A percentile compares a stretch with the other conserved stretches of the same genome.
phyloP scores from a whole-genome alignment of 2,329 filamentous ascomycete species.

The Dothideomycetes sp. region DNA sequence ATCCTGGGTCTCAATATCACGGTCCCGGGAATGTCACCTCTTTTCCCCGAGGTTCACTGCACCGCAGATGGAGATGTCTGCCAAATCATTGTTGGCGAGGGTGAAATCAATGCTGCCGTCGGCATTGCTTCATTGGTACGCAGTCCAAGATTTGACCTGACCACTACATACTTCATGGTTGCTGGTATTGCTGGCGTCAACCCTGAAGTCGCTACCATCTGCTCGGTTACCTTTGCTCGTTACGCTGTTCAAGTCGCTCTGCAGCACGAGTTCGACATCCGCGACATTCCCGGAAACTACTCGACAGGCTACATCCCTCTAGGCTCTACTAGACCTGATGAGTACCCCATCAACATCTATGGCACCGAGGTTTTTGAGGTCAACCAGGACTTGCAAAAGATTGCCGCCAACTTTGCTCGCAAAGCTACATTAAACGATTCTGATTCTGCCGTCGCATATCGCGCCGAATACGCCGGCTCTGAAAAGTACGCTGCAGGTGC shows the following conservation, averaged over 20 bases:
- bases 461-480: constrained; percentile 27
- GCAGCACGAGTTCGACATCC: constrained; percentile 65
- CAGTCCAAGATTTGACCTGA: constrained; percentile 54
- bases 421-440: constrained; percentile 31
- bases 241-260: constrained; percentile 66
- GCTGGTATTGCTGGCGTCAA: constrained; percentile 68
- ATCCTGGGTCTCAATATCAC: constrained; percentile 27
- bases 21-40: constrained; percentile 24
- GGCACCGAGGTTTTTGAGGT: constrained; percentile 36
- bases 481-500: constrained; percentile 34
- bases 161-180: constrained; percentile 59
- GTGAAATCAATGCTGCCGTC: constrained; percentile 61
- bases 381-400: constrained; percentile 29
- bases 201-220: constrained; percentile 57
- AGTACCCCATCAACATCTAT: constrained; percentile 31
- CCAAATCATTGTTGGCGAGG: constrained; percentile 54
- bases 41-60: constrained; percentile 47
- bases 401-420: constrained; percentile 27
- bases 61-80: constrained; percentile 53
- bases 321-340: constrained; percentile 44
- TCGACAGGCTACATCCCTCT: constrained; percentile 61
- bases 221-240: constrained; percentile 56
- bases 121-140: constrained; percentile 55
- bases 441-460: constrained; percentile 28
- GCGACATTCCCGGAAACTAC: constrained; percentile 58